Evolutionary conservation across 225 moss, liverwort and hornwort species (phyloP), one percentile per base, ranked within the genome.

Genomic region (Climacium dendroides): DNA sequence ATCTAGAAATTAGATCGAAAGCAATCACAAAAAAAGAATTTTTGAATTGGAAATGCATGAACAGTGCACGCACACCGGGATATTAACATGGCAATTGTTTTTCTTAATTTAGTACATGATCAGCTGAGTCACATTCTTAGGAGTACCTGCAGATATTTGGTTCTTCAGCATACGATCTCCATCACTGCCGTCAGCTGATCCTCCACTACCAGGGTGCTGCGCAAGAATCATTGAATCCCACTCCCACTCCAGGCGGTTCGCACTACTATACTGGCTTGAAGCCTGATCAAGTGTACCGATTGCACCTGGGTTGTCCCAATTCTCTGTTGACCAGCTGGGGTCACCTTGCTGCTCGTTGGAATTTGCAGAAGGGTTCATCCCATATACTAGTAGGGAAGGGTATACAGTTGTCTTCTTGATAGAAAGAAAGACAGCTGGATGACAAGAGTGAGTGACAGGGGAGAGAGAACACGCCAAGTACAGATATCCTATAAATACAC

Each of bases 361-460:
- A 93, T 89, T 95, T 90, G 93, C 95, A 96, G 98, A 96, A 87
- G 96, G 94, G 96, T 98, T 98, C 98, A 98, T 98, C 98, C 98
- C 98, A 98, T 95, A 94, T 82, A 93, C 95, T 93, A 93, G 93
- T 78, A 87, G 91, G 82, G 81, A 87, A 88, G 74, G 87, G 89
- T 80, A 86, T 81, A 69, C 88, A 89, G 90, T 85, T 89, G 87
- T 82, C 90, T 87, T 89, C 93, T 66, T 78, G 87, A 71, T 72
- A 80, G 52, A 53, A 69, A 64, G 57, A 89, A 83, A 90, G 87
- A 83, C 91, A 89, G 91, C 90, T 90, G 90, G 89, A 91, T 93
- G 93, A 93, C 93, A 93, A 93, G 92, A 90, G 92, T 94, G 91
- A 90, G 92, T 94, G 92, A 94, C 92, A 93, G 92, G 89, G 92